Evolutionary conservation across 768 basidiomycete species (phyloP), one percentile per base, ranked within the genome.

Genomic region (Dendrothele bispora): DNA sequence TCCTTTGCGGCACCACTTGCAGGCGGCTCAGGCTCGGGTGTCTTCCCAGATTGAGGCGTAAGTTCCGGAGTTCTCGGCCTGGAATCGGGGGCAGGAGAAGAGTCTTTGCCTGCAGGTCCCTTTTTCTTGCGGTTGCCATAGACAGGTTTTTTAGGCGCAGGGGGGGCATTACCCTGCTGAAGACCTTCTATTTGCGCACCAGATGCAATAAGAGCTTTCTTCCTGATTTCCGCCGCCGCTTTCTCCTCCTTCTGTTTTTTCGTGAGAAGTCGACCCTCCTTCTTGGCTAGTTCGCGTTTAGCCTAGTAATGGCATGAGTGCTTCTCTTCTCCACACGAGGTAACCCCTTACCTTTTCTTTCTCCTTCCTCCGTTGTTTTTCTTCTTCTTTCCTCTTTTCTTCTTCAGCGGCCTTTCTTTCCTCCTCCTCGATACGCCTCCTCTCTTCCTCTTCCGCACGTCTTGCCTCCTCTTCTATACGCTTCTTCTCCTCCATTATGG

Each of bases 181-280:
- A 98, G 72, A 51, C 91, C 97, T 58, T 95, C 94, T 50, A 99
- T 88, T 56, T 86, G 84, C 39, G 88, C 88, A 41, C 93, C 94
- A 28, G 90, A 88, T 17, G 90, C 87, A 41, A 98, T 75, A 43
- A 98, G 79, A 2, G 95, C 95, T 62, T 95, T 83, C 62, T 84
- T 89, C 47, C 94, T 85, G 25, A 91, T 82, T 64, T 98, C 95
- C 3, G 92, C 94, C 55, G 84, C 88, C 18, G 88, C 89, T 56
- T 79, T 85, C 64, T 98, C 95, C 60, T 91, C 88, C 67, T 93
- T 95, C 65, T 98, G 95, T 68, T 95, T 97, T 67, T 95, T 94
- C n/a, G 95, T 98, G 41, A 98, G 77, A 21, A 95, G 71, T 38
- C 88, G 82, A 20, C 97, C 97, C 69, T 98, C 95, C 64, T 94